Conservation (phyloP, 176 grass and related monocot species). For the Zea luxurians region DNA sequence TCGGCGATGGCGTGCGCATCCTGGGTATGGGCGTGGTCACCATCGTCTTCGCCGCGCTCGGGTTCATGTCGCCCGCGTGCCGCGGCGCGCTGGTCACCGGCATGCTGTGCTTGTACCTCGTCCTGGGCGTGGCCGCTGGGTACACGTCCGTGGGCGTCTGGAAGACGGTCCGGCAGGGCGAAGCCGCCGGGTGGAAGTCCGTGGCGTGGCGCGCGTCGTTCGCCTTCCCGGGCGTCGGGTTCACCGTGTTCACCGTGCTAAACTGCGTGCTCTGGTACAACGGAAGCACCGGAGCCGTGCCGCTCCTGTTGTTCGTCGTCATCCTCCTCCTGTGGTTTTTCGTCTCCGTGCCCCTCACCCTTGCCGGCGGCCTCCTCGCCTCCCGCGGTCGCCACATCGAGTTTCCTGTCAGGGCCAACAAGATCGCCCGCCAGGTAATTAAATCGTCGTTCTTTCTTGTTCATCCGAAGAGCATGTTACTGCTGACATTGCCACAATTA, state of each 20-base stretch:
- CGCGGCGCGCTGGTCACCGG: slow-evolving; percentile 55
- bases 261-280: slow-evolving; percentile 72
- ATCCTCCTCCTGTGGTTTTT: slow-evolving; percentile 59
- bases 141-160: slow-evolving; percentile 56
- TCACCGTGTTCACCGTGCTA: slow-evolving; percentile 48
- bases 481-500: neutral
- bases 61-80: slow-evolving; percentile 76
- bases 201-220: slow-evolving; percentile 48
- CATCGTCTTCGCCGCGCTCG: slow-evolving; percentile 74
- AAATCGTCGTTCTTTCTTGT: neutral
- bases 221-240: slow-evolving; percentile 52
- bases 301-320: slow-evolving; percentile 43
- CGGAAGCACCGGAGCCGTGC: slow-evolving; percentile 66
- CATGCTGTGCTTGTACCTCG: slow-evolving; percentile 64
- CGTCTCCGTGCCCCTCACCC: slow-evolving; percentile 67
- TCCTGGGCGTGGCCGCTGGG: slow-evolving; percentile 47
- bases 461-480: neutral
- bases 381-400: slow-evolving; percentile 48
- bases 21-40: slow-evolving; percentile 62
- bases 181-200: slow-evolving; percentile 44
- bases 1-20: slow-evolving; percentile 67
- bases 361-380: slow-evolving; percentile 48
- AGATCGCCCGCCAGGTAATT: slow-evolving; percentile 39
- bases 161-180: slow-evolving; percentile 50
- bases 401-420: slow-evolving; percentile 52